Conservation (phyloP, 495 filamentous ascomycete genomes). For the Polyplosphaeria fusca region DNA sequence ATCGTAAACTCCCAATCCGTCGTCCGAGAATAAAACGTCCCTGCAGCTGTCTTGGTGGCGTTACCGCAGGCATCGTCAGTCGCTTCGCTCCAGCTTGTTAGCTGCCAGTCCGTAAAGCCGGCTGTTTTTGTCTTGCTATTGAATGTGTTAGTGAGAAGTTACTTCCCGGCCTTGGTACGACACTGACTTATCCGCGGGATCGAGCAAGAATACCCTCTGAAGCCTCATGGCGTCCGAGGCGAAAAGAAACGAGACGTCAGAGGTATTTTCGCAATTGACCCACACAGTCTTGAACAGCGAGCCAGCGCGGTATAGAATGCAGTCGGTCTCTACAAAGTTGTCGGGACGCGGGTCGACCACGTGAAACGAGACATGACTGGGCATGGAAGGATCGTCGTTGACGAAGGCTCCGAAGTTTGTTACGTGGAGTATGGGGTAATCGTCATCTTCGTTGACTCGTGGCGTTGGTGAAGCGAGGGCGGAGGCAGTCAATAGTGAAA, state of each 20-base stretch:
- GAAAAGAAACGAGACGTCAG: background rate
- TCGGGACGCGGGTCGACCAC: background rate
- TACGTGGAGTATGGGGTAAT: background rate
- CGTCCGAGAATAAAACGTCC: background rate
- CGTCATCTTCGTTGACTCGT: background rate
- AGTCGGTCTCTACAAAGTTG: background rate
- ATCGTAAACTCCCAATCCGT: constrained; percentile 17
- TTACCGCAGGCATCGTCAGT: background rate
- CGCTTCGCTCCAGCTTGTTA: background rate
- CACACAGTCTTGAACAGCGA: background rate
- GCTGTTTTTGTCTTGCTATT: background rate
- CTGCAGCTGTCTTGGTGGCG: background rate
- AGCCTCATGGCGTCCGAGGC: background rate
- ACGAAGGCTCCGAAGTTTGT: constrained; percentile 20
- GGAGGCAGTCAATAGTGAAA: background rate
- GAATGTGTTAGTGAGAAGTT: background rate
- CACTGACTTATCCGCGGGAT: background rate
- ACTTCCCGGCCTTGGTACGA: background rate
- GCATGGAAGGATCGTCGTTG: background rate
- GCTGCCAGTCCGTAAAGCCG: background rate
- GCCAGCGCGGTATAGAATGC: background rate
- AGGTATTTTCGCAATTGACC: background rate
- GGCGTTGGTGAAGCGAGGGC: background rate
- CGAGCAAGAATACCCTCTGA: background rate
- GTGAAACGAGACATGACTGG: constrained; percentile 7